phyloP scores from a whole-genome alignment of 192 early-diverging fungal genomes.

The Paraglomus brasilianum region DNA sequence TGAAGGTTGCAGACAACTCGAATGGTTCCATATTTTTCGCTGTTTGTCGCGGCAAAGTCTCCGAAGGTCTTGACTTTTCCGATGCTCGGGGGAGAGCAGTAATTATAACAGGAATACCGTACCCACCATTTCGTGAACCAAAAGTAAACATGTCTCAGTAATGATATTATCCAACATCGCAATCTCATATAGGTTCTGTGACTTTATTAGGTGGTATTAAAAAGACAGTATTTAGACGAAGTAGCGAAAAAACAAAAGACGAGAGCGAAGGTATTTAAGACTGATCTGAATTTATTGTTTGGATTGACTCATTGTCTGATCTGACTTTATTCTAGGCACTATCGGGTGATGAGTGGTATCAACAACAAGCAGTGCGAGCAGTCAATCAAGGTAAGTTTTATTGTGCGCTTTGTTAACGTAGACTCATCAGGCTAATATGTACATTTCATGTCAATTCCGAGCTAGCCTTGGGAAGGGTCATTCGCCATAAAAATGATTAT shows the following conservation, averaged over 20 bases:
- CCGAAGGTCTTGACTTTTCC: conserved; percentile 74
- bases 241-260: neutral
- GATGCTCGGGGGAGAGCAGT: conserved; percentile 67
- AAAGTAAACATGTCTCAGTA: conserved; percentile 40
- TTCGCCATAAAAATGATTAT: conserved; percentile 60
- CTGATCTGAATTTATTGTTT: neutral
- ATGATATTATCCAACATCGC: neutral
- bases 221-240: conserved; percentile 48
- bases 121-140: conserved; percentile 49
- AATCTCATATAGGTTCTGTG: neutral
- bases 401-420: conserved; percentile 21
- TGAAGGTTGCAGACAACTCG: conserved; percentile 36
- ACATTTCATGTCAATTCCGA: conserved; percentile 6
- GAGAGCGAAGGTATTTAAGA: conserved; percentile 15
- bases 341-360: conserved; percentile 59
- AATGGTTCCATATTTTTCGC: conserved; percentile 64
- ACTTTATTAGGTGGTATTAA: conserved; percentile 37
- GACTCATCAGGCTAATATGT: neutral
- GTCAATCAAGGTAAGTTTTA: conserved; percentile 54
- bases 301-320: neutral
- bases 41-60: conserved; percentile 71
- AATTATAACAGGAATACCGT: conserved; percentile 64
- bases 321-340: conserved; percentile 23
- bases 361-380: conserved; percentile 60
- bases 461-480: conserved; percentile 49